A percentile compares a stretch with the other conserved stretches of the same genome.
These are phyloP conservation scores for Boechera stricta DNA, from an alignment of 345 rosid genomes.

Conservation along the genomic window DNA sequence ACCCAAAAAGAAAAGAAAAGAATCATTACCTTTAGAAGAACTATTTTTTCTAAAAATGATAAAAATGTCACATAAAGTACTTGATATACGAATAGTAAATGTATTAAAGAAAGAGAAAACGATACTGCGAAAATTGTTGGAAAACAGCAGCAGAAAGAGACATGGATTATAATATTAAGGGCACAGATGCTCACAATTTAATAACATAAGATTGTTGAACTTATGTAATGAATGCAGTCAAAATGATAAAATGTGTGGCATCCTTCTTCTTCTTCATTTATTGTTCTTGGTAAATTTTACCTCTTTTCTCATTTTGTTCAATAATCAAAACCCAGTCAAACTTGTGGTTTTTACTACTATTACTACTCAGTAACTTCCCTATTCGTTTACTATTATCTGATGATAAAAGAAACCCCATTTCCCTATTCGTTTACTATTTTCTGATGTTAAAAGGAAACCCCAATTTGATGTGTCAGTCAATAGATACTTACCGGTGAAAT, in stretches of 20 bases:
- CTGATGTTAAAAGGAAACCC: conserved; percentile 21
- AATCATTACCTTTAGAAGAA: conserved; percentile 1
- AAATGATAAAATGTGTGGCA: conserved; percentile 21
- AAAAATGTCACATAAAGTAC: conserved; percentile 31
- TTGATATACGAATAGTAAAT: conserved; percentile 19
- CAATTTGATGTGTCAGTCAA: conserved; percentile 40
- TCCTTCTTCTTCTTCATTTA: conserved; percentile 26
- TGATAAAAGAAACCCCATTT: conserved; percentile 28
- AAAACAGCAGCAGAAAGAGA: conserved; percentile 35
- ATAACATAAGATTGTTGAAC: conserved; percentile 38
- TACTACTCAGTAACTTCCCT: conserved; percentile 38
- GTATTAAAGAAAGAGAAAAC: conserved; percentile 35
- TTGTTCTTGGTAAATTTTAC: conserved; percentile 13
- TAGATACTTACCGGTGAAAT: conserved; percentile 36
- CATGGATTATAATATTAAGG: conserved; percentile 5
- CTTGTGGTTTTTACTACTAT: conserved; percentile 30
- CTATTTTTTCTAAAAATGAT: conserved; percentile 14
- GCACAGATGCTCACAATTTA: conserved; percentile 37
- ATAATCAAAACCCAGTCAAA: conserved; percentile 36
- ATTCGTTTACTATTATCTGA: conserved; percentile 33
- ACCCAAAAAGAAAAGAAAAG: not conserved
- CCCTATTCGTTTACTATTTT: conserved; percentile 35
- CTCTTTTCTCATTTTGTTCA: conserved; percentile 14
- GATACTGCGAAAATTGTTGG: conserved; percentile 36
- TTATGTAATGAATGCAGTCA: conserved; percentile 41